Percentiles rank a stretch among this genome's conserved stretches.
phyloP scores from a whole-genome alignment of 129 eudicot species.

The Flaveria bidentis region DNA sequence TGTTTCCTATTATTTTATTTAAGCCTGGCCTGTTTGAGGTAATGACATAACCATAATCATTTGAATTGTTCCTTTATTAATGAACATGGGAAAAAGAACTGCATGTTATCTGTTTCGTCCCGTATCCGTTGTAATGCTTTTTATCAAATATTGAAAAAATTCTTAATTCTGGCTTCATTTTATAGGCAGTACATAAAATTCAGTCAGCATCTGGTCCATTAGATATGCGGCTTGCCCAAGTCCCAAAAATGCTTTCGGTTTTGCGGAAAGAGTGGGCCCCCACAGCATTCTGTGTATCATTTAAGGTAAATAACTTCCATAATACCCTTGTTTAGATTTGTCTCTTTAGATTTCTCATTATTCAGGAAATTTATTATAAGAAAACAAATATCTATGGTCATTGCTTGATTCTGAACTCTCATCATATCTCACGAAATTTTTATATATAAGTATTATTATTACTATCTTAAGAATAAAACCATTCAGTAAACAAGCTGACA shows the following conservation, averaged over 20 bases:
- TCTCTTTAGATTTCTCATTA: not conserved
- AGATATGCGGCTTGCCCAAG: slow-evolving; percentile 97
- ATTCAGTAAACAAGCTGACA: not conserved
- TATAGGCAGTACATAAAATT: slow-evolving; percentile 78
- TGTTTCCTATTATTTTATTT: not conserved
- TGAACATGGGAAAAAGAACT: not conserved
- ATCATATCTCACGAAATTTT: not conserved
- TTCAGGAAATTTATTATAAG: too few relatives aligned
- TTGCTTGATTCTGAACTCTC: too few relatives aligned
- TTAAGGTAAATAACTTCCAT: slow-evolving; percentile 52
- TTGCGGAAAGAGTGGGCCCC: slow-evolving; percentile 96
- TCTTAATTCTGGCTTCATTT: not conserved
- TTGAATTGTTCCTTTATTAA: not conserved
- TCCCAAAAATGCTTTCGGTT: slow-evolving; percentile 87
- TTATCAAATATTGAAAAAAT: not conserved
- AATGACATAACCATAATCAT: not conserved
- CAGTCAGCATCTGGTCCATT: slow-evolving; percentile 93
- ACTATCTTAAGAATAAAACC: too few relatives aligned
- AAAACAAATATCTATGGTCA: too few relatives aligned
- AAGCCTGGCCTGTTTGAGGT: not conserved
- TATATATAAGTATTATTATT: too few relatives aligned
- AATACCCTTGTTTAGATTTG: not conserved
- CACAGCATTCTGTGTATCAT: slow-evolving; percentile 76
- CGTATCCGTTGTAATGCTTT: not conserved
- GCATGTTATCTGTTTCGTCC: not conserved